These are phyloP conservation scores for Dendrobium officinale DNA, from an alignment of 106 monocot species.

Conservation along the genomic window DNA sequence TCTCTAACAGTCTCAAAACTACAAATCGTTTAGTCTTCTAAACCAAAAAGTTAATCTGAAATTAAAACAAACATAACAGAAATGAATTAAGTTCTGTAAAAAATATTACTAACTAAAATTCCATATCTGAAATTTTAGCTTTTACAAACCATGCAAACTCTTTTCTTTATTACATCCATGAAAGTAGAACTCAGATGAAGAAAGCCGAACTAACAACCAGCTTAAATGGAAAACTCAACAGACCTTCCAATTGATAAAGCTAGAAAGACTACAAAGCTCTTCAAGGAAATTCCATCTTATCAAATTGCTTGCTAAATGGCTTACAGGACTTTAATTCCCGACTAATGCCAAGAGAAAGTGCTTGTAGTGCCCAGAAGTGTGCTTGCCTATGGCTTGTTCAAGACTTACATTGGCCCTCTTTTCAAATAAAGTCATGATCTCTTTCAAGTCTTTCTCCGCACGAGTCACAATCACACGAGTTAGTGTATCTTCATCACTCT, in stretches of 20 bases:
- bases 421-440: constrained; percentile 30
- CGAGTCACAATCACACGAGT: constrained; percentile 59
- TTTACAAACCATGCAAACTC: too few species aligned
- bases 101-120: not conserved
- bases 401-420: constrained; percentile 19
- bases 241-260: not conserved
- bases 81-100: not conserved
- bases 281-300: not conserved
- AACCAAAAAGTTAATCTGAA: too few species aligned
- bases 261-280: not conserved
- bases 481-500: constrained; percentile 39
- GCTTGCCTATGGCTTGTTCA: constrained; percentile 14
- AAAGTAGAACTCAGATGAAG: not conserved
- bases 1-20: too few species aligned
- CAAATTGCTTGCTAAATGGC: not conserved
- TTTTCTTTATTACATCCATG: not conserved
- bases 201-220: not conserved
- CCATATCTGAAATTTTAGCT: not conserved
- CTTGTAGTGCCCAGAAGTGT: constrained; percentile 26
- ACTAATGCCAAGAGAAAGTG: constrained; percentile 21
- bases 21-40: too few species aligned
- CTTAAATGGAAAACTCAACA: not conserved
- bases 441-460: constrained; percentile 67
- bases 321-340: constrained; percentile 8
- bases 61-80: too few species aligned